Evolutionary conservation across 371 early-diverging fungal species (phyloP).

Genomic region (Zychaea mexicana): DNA sequence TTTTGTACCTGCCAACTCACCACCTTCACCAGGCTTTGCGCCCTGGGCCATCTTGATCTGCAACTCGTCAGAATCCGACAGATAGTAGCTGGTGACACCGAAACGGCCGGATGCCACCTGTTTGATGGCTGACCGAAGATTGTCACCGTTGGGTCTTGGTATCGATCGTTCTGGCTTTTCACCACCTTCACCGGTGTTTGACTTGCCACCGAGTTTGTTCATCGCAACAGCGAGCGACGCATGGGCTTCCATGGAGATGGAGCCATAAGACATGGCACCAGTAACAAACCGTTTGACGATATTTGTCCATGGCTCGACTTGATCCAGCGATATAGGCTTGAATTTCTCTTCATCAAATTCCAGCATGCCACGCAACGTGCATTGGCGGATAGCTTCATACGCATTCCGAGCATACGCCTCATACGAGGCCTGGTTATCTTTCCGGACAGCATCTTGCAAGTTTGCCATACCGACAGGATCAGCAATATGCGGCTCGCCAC

Average conservation of each 20-base stretch:
- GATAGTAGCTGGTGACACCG: slow-evolving; percentile 94
- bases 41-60: slow-evolving; percentile 99
- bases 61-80: slow-evolving; percentile 92
- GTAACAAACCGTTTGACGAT: slow-evolving; percentile 97
- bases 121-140: slow-evolving; percentile 93
- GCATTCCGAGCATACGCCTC: slow-evolving; percentile 81
- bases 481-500: slow-evolving; percentile 92
- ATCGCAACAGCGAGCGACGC: slow-evolving; percentile 91
- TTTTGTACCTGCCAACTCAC: slow-evolving; percentile 80
- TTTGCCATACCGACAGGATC: slow-evolving; percentile 86
- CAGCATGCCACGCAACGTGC: slow-evolving; percentile 94
- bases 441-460: slow-evolving; percentile 95
- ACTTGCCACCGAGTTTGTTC: slow-evolving; percentile 95
- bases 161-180: slow-evolving; percentile 88
- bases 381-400: slow-evolving; percentile 83
- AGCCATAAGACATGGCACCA: slow-evolving; percentile 99
- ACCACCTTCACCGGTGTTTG: slow-evolving; percentile 98
- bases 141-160: slow-evolving; percentile 70
- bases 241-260: slow-evolving; percentile 95
- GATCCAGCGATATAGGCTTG: slow-evolving; percentile 83
- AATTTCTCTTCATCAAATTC: slow-evolving; percentile 81
- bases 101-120: slow-evolving; percentile 98
- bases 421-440: slow-evolving; percentile 86
- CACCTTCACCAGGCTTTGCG: slow-evolving; percentile 98
- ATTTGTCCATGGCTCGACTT: slow-evolving; percentile 95